Conservation (phyloP, 768 basidiomycete species). For the Pulveroboletus frians region DNA sequence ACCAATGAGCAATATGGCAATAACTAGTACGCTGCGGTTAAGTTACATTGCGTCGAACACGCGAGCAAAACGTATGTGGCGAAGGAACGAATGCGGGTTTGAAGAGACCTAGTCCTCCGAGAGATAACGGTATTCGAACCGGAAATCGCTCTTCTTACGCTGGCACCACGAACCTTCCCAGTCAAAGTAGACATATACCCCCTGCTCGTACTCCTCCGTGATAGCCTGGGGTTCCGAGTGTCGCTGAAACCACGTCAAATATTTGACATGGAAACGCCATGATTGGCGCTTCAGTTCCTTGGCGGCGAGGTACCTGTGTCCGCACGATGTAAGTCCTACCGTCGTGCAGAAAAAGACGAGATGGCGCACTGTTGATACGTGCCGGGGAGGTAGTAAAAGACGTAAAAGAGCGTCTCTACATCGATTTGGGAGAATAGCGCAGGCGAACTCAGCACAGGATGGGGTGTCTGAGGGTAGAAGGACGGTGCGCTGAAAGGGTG, state of each 20-base stretch:
- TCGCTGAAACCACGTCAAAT: conserved; percentile 98
- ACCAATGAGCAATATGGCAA: conserved; percentile 14
- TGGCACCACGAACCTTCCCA: conserved; percentile 99
- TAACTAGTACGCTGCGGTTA: conserved; percentile 20
- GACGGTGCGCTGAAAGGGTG: conserved; percentile 88
- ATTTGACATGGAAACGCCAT: conserved; percentile 99
- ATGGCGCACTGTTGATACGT: conserved; percentile 86
- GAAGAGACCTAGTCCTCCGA: conserved; percentile 57
- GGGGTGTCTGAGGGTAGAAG: conserved; percentile 91
- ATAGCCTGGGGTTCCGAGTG: conserved; percentile 97
- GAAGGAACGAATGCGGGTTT: conserved; percentile 1
- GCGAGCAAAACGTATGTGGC: conserved; percentile 7
- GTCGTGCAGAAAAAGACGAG: background rate
- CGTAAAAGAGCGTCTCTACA: conserved; percentile 95
- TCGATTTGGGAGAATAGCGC: conserved; percentile 87
- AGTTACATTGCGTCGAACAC: conserved; percentile 22
- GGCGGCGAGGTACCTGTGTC: conserved; percentile 81
- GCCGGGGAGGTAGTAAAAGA: conserved; percentile 96
- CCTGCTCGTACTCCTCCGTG: conserved; percentile 99
- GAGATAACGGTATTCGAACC: conserved; percentile 92
- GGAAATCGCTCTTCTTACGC: conserved; percentile 96
- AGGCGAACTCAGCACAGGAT: conserved; percentile 74
- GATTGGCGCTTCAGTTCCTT: conserved; percentile 96
- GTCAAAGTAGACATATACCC: conserved; percentile 98
- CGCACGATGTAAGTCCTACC: background rate